These are phyloP conservation scores for Cornus florida DNA, from an alignment of 148 eudicot genomes.

Conservation along the genomic window DNA sequence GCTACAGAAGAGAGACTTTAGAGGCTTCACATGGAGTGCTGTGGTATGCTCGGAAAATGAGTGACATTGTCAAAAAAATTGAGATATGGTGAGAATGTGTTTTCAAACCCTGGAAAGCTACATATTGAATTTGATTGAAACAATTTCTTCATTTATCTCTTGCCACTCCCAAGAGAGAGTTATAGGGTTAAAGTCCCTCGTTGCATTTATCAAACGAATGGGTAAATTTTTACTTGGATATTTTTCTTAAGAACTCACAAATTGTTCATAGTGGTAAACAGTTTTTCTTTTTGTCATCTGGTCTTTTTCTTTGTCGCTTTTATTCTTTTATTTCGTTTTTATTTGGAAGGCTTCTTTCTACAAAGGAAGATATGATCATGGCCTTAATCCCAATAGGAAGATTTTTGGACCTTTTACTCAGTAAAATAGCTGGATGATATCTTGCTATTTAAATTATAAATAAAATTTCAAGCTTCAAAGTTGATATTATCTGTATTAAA, in stretches of 20 bases:
- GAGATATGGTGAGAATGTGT: neutral
- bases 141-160: neutral
- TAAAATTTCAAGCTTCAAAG: neutral
- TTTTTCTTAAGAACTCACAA: neutral
- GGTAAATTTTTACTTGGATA: no score
- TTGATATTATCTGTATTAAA: neutral
- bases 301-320: neutral
- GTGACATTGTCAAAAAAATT: neutral
- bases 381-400: neutral
- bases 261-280: neutral
- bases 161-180: neutral
- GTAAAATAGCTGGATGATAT: neutral
- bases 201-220: neutral
- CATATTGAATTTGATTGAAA: neutral
- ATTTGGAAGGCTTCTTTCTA: neutral
- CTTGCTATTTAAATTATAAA: neutral
- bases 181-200: neutral
- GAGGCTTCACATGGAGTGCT: neutral
- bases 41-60: neutral
- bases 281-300: neutral
- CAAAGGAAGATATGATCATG: neutral
- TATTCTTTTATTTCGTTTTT: neutral
- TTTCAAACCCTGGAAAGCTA: neutral
- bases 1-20: neutral
- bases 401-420: neutral